Percentiles rank a stretch among this genome's conserved stretches.
Evolutionary conservation across 2,329 filamentous ascomycete species (phyloP).

Genomic region (Davidsoniella virescens): DNA sequence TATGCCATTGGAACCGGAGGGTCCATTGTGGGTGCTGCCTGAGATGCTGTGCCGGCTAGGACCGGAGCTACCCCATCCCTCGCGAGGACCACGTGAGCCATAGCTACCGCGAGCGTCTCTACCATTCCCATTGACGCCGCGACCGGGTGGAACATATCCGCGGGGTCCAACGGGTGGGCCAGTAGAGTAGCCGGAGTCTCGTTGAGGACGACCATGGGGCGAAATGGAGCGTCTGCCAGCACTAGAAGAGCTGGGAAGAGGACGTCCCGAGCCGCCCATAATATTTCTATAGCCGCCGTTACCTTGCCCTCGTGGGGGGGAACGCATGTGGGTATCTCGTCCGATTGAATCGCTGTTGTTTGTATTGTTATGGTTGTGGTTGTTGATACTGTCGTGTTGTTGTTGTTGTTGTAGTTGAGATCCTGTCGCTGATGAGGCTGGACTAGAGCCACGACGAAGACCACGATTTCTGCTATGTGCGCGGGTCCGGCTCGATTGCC

Average conservation of each 20-base stretch:
- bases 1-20: constrained; percentile 25
- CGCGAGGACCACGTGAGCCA: constrained; percentile 28
- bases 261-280: constrained; percentile 18
- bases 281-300: constrained; percentile 22
- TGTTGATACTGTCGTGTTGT: constrained; percentile 27
- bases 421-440: neutral
- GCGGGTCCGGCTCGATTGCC: too few species aligned
- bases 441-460: constrained; percentile 13
- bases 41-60: constrained; percentile 16
- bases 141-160: constrained; percentile 33
- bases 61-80: constrained; percentile 23
- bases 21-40: constrained; percentile 21
- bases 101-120: constrained; percentile 17
- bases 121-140: constrained; percentile 17
- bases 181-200: constrained; percentile 18
- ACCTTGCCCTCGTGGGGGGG: constrained; percentile 9
- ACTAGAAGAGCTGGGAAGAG: constrained; percentile 22
- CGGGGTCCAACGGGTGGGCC: constrained; percentile 37
- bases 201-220: constrained; percentile 20
- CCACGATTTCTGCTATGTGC: too few species aligned
- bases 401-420: constrained; percentile 20
- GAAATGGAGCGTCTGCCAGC: constrained; percentile 14
- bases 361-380: constrained; percentile 12
- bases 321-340: constrained; percentile 2
- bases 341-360: constrained; percentile 6